Evolutionary conservation across 148 eudicot species (phyloP), one percentile per base, ranked within the genome.

Genomic region (Linanthus parryae): DNA sequence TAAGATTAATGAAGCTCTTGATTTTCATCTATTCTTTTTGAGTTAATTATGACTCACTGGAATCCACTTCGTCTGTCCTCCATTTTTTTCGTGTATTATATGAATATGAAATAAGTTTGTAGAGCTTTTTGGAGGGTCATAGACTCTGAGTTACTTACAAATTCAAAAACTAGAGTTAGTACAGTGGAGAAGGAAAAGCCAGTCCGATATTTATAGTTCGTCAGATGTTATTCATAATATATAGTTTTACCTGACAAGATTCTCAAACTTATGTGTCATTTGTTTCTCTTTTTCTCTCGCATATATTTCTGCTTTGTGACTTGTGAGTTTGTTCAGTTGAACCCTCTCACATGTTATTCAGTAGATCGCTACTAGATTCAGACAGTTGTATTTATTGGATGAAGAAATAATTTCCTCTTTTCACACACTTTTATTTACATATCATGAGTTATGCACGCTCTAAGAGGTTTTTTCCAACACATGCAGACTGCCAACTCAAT

Each of bases 401-500:
- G 19, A 20, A 19, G 13, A 17, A 12, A 22, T 0, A 14, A 5
- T 13, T 1, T 13, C 11, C 8, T 23, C 4, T 23, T 18, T 8
- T 39, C 23, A 20, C 22, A 11, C 27, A 17, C 19, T 41, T 28
- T 37, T 28, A 19, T 18, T 19, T 56, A 44, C 26, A 54, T 7
- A n/a, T 17, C 21, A 14, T 13, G 6, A 39, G 8, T 27, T 25
- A 13, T 27, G 19, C 20, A 18, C 14, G 39, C 22, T 13, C 19
- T 36, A 40, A 37, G 34, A 54, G 47, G 16, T 26, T 7, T 38
- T 23, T 10, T 26, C 15, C n/a, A 1, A 19, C 30, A 16, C 35
- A 10, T 28, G 5, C 47, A 56, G 59, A 56, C 26, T 18, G 7
- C 26, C 59, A 56, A 5, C 29, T 41, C 59, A 27, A 8, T 9